phyloP scores from a whole-genome alignment of 108 stramenopile genomes.

The Cyclotella cryptica region DNA sequence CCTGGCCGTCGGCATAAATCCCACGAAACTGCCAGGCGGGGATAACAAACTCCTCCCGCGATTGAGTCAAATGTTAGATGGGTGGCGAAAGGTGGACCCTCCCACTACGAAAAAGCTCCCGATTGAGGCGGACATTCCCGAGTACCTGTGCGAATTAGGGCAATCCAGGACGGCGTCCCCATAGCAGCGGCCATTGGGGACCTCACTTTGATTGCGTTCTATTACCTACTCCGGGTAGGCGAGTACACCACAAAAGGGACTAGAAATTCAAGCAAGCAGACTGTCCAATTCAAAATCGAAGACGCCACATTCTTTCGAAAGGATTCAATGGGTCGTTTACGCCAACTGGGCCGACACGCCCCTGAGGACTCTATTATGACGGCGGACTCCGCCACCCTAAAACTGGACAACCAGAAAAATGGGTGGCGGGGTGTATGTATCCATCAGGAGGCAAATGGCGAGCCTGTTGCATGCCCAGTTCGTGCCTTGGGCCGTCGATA shows the following conservation, averaged over 20 bases:
- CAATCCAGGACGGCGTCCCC: not conserved
- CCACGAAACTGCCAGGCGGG: not conserved
- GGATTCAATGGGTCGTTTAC: not conserved
- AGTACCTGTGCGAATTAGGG: not conserved
- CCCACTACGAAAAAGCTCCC: conserved; percentile 5
- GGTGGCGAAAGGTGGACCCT: conserved; percentile 9
- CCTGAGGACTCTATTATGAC: not conserved
- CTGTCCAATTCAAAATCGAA: conserved; percentile 8
- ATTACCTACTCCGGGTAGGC: conserved; percentile 6
- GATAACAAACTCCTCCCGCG: not conserved
- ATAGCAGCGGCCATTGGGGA: not conserved
- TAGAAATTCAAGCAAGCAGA: conserved; percentile 5
- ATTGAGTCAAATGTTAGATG: not conserved
- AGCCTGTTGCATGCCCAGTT: not conserved
- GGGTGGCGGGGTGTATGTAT: too few species aligned
- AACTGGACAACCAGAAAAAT: too few species aligned
- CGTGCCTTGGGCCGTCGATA: not conserved
- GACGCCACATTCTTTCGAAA: conserved; percentile 13
- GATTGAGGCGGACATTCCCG: conserved; percentile 12
- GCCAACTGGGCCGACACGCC: not conserved
- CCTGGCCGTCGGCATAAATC: not conserved
- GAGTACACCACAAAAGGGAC: conserved; percentile 19
- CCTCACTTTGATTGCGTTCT: conserved; percentile 11
- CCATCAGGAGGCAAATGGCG: too few species aligned
- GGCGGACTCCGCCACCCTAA: not conserved